phyloP scores from a whole-genome alignment of 1,284 basidiomycete species.

The Trametes polyzona region DNA sequence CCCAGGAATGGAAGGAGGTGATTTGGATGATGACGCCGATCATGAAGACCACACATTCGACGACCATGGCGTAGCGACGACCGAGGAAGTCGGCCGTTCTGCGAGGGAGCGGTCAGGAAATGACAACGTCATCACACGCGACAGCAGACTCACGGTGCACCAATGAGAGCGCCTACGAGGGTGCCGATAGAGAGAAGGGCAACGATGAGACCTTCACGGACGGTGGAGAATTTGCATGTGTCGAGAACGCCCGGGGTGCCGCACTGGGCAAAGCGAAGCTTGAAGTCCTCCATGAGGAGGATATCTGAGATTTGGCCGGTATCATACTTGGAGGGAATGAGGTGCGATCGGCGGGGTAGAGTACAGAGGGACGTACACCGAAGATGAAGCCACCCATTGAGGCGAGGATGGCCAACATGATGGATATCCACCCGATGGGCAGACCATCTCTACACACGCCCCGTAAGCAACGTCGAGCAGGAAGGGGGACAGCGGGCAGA shows the following conservation, averaged over 20 bases:
- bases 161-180: constrained; percentile 59
- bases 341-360: background rate
- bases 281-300: constrained; percentile 76
- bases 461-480: background rate
- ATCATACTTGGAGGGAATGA: constrained; percentile 50
- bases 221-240: constrained; percentile 55
- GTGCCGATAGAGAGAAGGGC: constrained; percentile 70
- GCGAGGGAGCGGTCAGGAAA: background rate
- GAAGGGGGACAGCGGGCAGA: background rate
- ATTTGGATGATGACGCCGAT: constrained; percentile 75
- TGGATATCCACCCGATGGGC: constrained; percentile 63
- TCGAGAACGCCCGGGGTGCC: constrained; percentile 40
- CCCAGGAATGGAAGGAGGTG: constrained; percentile 53
- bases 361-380: constrained; percentile 41
- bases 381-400: constrained; percentile 84
- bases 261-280: constrained; percentile 63
- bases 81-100: constrained; percentile 71
- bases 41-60: constrained; percentile 68
- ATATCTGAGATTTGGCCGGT: constrained; percentile 83
- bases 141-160: constrained; percentile 55
- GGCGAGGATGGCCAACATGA: constrained; percentile 70
- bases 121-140: background rate
- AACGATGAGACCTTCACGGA: constrained; percentile 70
- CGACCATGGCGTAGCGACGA: constrained; percentile 70
- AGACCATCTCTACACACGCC: constrained; percentile 36